Evolutionary conservation across 805 yeast species (phyloP).

Genomic region (Trichomonascus vanleenenianus): DNA sequence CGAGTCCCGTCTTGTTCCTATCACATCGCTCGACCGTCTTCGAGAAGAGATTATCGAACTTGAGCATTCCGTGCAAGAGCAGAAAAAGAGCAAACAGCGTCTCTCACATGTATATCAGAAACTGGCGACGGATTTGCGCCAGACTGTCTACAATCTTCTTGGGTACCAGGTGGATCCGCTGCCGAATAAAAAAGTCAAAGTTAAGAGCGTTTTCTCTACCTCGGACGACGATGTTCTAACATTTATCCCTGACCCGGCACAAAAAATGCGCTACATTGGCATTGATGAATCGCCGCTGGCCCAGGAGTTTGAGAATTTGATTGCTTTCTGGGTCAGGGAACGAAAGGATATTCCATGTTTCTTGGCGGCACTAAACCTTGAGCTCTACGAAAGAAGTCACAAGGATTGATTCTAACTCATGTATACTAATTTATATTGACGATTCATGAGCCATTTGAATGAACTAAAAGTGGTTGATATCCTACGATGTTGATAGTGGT

Average conservation of each 20-base stretch:
- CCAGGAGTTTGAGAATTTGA: slow-evolving; percentile 41
- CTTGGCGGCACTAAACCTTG: slow-evolving; percentile 64
- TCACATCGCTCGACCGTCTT: slow-evolving; percentile 54
- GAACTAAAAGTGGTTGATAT: too few species aligned
- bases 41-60: slow-evolving; percentile 44
- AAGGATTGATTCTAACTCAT: too few species aligned
- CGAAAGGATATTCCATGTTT: slow-evolving; percentile 70
- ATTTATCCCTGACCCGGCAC: slow-evolving; percentile 42
- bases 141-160: slow-evolving; percentile 55
- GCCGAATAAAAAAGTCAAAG: slow-evolving; percentile 47
- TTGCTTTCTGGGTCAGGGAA: slow-evolving; percentile 60
- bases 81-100: slow-evolving; percentile 19
- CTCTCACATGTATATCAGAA: slow-evolving; percentile 49
- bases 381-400: slow-evolving; percentile 43
- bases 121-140: slow-evolving; percentile 65
- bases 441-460: too few species aligned
- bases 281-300: slow-evolving; percentile 26
- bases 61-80: slow-evolving; percentile 16
- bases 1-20: slow-evolving; percentile 41
- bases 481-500: too few species aligned
- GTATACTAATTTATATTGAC: too few species aligned
- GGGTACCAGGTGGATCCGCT: slow-evolving; percentile 70
- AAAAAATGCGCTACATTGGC: slow-evolving; percentile 43
- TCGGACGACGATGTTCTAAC: slow-evolving; percentile 40
- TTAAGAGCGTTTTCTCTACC: slow-evolving; percentile 39